A percentile compares a stretch with the other conserved stretches of the same genome.
Conservation (phyloP, 306 rosid genomes). For the Hippophae rhamnoides region DNA sequence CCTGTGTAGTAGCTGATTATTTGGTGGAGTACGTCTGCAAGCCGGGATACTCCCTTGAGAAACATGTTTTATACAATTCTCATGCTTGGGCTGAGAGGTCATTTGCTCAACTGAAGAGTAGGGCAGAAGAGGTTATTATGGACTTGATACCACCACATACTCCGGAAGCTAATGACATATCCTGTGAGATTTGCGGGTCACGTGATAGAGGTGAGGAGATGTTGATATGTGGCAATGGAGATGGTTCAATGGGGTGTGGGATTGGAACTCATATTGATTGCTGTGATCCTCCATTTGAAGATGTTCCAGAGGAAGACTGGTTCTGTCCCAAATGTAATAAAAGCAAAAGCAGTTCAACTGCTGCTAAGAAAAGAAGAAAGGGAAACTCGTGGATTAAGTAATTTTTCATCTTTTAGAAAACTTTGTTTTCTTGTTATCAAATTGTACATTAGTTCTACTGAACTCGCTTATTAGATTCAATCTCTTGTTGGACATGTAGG, state of each 20-base stretch:
- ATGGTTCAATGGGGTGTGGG: slow-evolving; percentile 75
- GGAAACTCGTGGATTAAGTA: slow-evolving; percentile 30
- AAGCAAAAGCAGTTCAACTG: slow-evolving; percentile 23
- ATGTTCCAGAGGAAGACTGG: slow-evolving; percentile 80
- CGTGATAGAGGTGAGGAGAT: slow-evolving; percentile 72
- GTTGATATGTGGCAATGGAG: slow-evolving; percentile 83
- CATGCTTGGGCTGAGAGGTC: slow-evolving; percentile 71
- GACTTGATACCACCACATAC: slow-evolving; percentile 21
- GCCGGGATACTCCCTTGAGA: slow-evolving; percentile 69
- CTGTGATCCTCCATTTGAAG: slow-evolving; percentile 68
- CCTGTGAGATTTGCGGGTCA: slow-evolving; percentile 60
- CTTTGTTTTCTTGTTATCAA: neutral
- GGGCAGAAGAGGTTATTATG: slow-evolving; percentile 49
- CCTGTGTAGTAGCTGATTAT: slow-evolving; percentile 83
- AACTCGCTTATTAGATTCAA: too few species aligned
- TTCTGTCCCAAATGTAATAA: slow-evolving; percentile 54
- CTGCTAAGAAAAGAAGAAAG: slow-evolving; percentile 43
- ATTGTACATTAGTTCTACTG: too few species aligned
- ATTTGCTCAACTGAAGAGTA: slow-evolving; percentile 36
- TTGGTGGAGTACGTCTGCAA: slow-evolving; percentile 90
- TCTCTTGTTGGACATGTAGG: too few species aligned
- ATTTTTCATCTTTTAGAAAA: neutral
- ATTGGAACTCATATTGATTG: slow-evolving; percentile 73
- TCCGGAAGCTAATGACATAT: slow-evolving; percentile 27
- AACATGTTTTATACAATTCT: slow-evolving; percentile 59